Evolutionary conservation across 1,139 yeast species (phyloP).

Genomic region (Pichia inconspicua): DNA sequence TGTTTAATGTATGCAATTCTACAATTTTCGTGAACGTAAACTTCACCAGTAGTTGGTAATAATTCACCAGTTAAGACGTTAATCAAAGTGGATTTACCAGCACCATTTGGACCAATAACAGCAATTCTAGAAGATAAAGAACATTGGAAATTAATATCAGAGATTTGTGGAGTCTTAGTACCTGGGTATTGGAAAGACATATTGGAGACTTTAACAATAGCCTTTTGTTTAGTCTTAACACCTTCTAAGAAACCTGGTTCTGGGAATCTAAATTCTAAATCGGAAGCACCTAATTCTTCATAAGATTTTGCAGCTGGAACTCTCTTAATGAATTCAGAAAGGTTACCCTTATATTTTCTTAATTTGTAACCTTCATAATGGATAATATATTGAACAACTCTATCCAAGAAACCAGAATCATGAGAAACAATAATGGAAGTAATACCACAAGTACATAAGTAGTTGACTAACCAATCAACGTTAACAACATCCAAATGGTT

Average conservation of each 20-base stretch:
- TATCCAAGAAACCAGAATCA: slow-evolving; percentile 99
- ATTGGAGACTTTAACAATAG: slow-evolving; percentile 93
- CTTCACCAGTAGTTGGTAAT: slow-evolving; percentile 96
- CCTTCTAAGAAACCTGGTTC: slow-evolving; percentile 99
- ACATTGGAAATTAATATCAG: slow-evolving; percentile 92
- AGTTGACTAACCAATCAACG: slow-evolving; percentile 99
- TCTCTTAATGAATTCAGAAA: slow-evolving; percentile 95
- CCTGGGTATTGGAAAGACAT: slow-evolving; percentile 99
- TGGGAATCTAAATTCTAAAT: slow-evolving; percentile 93
- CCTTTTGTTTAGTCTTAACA: slow-evolving; percentile 99
- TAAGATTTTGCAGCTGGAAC: slow-evolving; percentile 98
- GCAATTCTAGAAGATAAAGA: slow-evolving; percentile 99
- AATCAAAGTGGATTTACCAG: slow-evolving; percentile 98
- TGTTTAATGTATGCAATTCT: slow-evolving; percentile 99
- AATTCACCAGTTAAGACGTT: slow-evolving; percentile 99
- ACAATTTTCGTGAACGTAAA: slow-evolving; percentile 98
- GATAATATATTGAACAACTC: slow-evolving; percentile 94
- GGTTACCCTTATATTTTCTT: slow-evolving; percentile 99
- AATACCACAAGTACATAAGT: slow-evolving; percentile 96
- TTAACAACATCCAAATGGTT: slow-evolving; percentile 99
- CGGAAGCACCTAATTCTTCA: slow-evolving; percentile 98
- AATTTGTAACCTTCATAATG: slow-evolving; percentile 99
- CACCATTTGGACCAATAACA: slow-evolving; percentile 99
- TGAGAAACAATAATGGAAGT: slow-evolving; percentile 98
- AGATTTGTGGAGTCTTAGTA: slow-evolving; percentile 89